These are phyloP conservation scores for Trichoderma endophyticum DNA, from an alignment of 2,329 filamentous ascomycete species.

Conservation along the genomic window DNA sequence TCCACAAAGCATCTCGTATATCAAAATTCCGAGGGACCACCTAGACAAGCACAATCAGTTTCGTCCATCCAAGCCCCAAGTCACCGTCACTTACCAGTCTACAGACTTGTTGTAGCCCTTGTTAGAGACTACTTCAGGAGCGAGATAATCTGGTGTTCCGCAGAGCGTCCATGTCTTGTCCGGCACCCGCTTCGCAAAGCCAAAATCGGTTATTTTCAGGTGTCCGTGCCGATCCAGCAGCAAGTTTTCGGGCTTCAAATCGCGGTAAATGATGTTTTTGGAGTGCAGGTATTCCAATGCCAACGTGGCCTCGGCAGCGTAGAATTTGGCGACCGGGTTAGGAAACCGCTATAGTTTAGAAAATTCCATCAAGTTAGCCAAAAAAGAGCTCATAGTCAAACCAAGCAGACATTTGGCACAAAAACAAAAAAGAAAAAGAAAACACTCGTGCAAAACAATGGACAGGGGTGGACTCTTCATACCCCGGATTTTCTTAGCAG, in stretches of 20 bases:
- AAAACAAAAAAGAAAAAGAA: neutral
- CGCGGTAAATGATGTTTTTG: slow-evolving; percentile 95
- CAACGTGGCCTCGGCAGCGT: slow-evolving; percentile 93
- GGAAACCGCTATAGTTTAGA: slow-evolving; percentile 74
- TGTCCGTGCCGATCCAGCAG: slow-evolving; percentile 90
- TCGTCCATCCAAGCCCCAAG: neutral
- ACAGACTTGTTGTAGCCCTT: slow-evolving; percentile 99
- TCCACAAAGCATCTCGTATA: slow-evolving; percentile 99
- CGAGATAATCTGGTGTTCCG: slow-evolving; percentile 94
- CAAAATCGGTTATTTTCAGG: slow-evolving; percentile 96
- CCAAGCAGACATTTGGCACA: neutral
- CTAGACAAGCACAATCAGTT: slow-evolving; percentile 44
- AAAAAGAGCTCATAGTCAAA: neutral
- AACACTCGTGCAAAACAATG: neutral
- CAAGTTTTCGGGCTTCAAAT: slow-evolving; percentile 93
- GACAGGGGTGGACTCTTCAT: slow-evolving; percentile 31
- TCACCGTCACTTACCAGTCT: slow-evolving; percentile 74
- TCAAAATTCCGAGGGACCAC: slow-evolving; percentile 98
- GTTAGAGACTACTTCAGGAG: slow-evolving; percentile 96
- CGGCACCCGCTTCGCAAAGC: slow-evolving; percentile 95
- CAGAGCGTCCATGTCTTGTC: slow-evolving; percentile 99
- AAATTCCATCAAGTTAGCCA: neutral
- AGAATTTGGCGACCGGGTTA: slow-evolving; percentile 98
- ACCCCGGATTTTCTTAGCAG: slow-evolving; percentile 89
- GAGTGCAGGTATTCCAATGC: slow-evolving; percentile 93